phyloP scores from a whole-genome alignment of 352 stramenopile genomes.

The Globisporangium nagaii region DNA sequence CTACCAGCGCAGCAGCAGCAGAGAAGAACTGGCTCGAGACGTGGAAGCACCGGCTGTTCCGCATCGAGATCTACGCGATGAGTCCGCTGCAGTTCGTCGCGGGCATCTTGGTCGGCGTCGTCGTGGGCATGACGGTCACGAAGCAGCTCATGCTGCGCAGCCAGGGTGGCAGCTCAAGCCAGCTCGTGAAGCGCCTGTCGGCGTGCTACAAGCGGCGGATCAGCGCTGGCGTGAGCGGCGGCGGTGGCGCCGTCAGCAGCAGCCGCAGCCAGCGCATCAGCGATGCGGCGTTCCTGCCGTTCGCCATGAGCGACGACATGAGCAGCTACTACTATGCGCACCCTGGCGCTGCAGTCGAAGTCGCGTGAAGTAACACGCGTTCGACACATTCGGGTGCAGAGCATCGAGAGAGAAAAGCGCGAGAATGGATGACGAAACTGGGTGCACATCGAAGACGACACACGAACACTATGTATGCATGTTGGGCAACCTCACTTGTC shows the following conservation, averaged over 20 bases:
- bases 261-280: background rate
- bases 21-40: constrained; percentile 16
- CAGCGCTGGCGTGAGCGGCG: background rate
- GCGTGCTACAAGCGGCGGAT: constrained; percentile 3
- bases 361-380: constrained; percentile 18
- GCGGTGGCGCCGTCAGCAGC: background rate
- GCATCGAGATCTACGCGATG: constrained; percentile 13
- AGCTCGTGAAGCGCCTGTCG: constrained; percentile 7
- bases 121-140: constrained; percentile 24
- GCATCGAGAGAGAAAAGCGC: background rate
- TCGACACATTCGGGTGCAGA: background rate
- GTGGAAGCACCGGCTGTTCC: constrained; percentile 16
- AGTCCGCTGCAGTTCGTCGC: constrained; percentile 32
- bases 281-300: constrained; percentile 5
- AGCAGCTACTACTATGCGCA: constrained; percentile 26
- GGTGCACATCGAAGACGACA: background rate
- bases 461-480: too few species aligned
- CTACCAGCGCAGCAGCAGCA: background rate
- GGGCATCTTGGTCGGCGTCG: constrained; percentile 35
- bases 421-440: background rate
- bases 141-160: constrained; percentile 18
- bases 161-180: constrained; percentile 5
- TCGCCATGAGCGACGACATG: constrained; percentile 2
- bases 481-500: background rate
- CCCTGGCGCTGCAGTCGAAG: constrained; percentile 28